A percentile compares a stretch with the other conserved stretches of the same genome.
These are phyloP conservation scores for Apiotrichum veenhuisii DNA, from an alignment of 1,284 basidiomycete species.

Conservation along the genomic window DNA sequence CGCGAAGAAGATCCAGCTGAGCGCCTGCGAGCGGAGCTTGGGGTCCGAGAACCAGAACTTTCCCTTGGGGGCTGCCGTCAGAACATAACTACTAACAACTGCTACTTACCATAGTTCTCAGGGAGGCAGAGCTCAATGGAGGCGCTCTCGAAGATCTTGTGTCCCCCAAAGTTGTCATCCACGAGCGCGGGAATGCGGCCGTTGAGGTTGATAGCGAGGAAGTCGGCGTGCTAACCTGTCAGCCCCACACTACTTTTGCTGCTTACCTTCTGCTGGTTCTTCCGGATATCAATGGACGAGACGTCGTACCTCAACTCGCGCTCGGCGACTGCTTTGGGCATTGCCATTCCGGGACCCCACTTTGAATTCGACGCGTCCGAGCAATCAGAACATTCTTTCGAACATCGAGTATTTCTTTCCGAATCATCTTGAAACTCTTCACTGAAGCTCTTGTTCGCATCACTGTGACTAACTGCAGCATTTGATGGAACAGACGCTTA, in stretches of 20 bases:
- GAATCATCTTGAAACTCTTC: too few species aligned
- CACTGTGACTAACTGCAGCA: too few species aligned
- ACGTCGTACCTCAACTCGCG: conserved; percentile 60
- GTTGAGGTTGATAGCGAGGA: conserved; percentile 62
- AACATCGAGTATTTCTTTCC: too few species aligned
- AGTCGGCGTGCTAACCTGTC: conserved; percentile 59
- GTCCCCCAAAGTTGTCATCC: conserved; percentile 53
- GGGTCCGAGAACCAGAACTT: conserved; percentile 58
- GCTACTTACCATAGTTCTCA: conserved; percentile 54
- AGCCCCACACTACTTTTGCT: too few species aligned
- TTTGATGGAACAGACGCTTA: too few species aligned
- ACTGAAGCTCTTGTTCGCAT: too few species aligned
- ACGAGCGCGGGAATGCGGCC: conserved; percentile 59
- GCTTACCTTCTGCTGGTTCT: conserved; percentile 55
- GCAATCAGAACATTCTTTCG: too few species aligned
- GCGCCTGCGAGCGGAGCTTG: conserved; percentile 55
- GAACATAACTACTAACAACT: conserved; percentile 35
- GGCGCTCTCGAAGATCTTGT: conserved; percentile 64
- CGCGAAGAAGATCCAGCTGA: conserved; percentile 79
- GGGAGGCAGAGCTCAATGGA: conserved; percentile 65
- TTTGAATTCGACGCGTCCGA: too few species aligned
- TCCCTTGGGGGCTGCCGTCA: conserved; percentile 48
- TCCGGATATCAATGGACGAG: conserved; percentile 31
- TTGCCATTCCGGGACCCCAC: too few species aligned
- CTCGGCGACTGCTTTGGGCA: too few species aligned